Conservation (phyloP, 2,329 filamentous ascomycete genomes). For the Fonsecaea multimorphosa region DNA sequence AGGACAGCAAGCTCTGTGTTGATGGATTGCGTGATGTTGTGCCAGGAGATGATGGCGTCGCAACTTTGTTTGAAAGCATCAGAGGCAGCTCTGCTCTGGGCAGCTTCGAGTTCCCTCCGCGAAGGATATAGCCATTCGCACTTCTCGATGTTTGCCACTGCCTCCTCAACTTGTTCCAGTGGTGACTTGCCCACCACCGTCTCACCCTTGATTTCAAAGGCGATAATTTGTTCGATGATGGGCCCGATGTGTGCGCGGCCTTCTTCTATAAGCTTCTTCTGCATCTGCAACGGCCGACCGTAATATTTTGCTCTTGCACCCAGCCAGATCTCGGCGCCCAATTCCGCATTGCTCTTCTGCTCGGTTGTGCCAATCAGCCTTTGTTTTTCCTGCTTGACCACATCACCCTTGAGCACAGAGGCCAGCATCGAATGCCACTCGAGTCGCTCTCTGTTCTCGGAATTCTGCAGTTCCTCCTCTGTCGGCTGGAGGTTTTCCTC, state of each 20-base stretch:
- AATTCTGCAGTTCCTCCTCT: conserved; percentile 85
- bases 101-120: conserved; percentile 72
- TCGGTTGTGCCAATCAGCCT: conserved; percentile 82
- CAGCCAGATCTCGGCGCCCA: conserved; percentile 80
- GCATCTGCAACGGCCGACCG: conserved; percentile 81
- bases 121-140: conserved; percentile 86
- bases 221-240: conserved; percentile 83
- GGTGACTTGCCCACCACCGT: conserved; percentile 89
- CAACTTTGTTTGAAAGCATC: conserved; percentile 79
- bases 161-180: conserved; percentile 84
- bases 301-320: conserved; percentile 83
- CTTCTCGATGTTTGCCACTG: conserved; percentile 88
- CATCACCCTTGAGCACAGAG: conserved; percentile 92
- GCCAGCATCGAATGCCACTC: conserved; percentile 99
- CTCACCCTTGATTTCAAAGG: conserved; percentile 92
- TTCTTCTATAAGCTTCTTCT: conserved; percentile 87
- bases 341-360: conserved; percentile 71
- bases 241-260: conserved; percentile 74
- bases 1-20: conserved; percentile 90
- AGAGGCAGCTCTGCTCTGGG: conserved; percentile 78
- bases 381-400: conserved; percentile 98
- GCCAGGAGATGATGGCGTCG: conserved; percentile 90
- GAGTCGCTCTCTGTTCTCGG: conserved; percentile 83
- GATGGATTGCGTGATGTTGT: conserved; percentile 95
- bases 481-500: conserved; percentile 89